phyloP scores from a whole-genome alignment of 2,329 filamentous ascomycete genomes.

The Myriosclerotinia duriaeana region DNA sequence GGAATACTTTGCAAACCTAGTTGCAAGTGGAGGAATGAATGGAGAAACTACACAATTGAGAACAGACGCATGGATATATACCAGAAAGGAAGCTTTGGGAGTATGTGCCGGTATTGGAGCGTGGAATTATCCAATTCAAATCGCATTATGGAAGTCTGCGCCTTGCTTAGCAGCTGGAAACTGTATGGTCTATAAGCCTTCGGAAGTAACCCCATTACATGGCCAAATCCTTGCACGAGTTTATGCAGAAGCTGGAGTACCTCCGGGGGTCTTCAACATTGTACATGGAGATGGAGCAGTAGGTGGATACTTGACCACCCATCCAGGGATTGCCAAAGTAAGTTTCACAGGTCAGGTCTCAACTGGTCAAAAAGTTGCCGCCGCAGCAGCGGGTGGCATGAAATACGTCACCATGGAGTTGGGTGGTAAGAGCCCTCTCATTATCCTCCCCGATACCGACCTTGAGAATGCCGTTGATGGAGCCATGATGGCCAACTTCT shows the following conservation, averaged over 20 bases:
- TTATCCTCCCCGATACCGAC: slow-evolving; percentile 78
- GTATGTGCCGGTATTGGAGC: slow-evolving; percentile 86
- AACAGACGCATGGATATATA: slow-evolving; percentile 77
- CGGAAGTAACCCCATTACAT: slow-evolving; percentile 84
- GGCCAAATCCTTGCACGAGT: slow-evolving; percentile 72
- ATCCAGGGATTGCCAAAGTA: slow-evolving; percentile 76
- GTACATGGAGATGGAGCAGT: slow-evolving; percentile 78
- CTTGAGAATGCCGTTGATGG: slow-evolving; percentile 80
- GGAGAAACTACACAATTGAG: slow-evolving; percentile 75
- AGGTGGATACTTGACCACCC: slow-evolving; percentile 71
- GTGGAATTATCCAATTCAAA: slow-evolving; percentile 92
- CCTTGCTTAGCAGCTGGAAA: slow-evolving; percentile 84
- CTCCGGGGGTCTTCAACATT: slow-evolving; percentile 82
- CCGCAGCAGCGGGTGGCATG: slow-evolving; percentile 72
- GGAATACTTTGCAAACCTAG: slow-evolving; percentile 80
- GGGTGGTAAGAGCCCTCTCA: slow-evolving; percentile 79
- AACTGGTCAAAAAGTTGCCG: slow-evolving; percentile 80
- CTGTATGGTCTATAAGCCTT: slow-evolving; percentile 89
- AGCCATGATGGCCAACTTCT: slow-evolving; percentile 94
- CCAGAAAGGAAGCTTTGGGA: slow-evolving; percentile 76
- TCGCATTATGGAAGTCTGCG: slow-evolving; percentile 85
- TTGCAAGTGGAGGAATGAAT: slow-evolving; percentile 75
- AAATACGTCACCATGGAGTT: slow-evolving; percentile 93
- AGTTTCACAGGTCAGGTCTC: slow-evolving; percentile 86
- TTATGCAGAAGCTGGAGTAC: slow-evolving; percentile 75